phyloP scores from a whole-genome alignment of 1,284 basidiomycete species.

The Austroboletus olivaceoglutinosus region DNA sequence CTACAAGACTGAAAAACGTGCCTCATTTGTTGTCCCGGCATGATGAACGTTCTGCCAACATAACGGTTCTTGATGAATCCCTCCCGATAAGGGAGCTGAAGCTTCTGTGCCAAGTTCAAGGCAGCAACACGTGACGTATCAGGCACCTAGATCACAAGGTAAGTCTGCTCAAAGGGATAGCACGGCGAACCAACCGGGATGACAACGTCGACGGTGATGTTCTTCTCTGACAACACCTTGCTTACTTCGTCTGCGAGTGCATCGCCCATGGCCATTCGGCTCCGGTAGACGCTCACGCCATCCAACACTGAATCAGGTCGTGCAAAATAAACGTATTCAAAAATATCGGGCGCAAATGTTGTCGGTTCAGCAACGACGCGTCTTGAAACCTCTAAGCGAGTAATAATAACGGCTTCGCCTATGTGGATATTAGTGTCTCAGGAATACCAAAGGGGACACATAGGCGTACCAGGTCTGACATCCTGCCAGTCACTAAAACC shows the following conservation, averaged over 20 bases:
- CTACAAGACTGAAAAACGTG: conserved; percentile 22
- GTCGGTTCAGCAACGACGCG: conserved; percentile 70
- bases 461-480: conserved; percentile 75
- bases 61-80: conserved; percentile 99
- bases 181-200: conserved; percentile 70
- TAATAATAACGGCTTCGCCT: conserved; percentile 97
- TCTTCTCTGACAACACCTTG: conserved; percentile 67
- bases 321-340: conserved; percentile 99
- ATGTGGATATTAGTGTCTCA: conserved; percentile 5
- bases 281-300: conserved; percentile 95
- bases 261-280: conserved; percentile 99
- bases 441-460: neutral
- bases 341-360: conserved; percentile 96
- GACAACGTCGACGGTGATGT: conserved; percentile 86
- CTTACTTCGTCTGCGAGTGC: conserved; percentile 87
- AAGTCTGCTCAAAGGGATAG: conserved; percentile 5
- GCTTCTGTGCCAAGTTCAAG: conserved; percentile 89
- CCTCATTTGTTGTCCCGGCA: conserved; percentile 97
- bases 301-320: conserved; percentile 98
- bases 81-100: conserved; percentile 92
- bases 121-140: conserved; percentile 97
- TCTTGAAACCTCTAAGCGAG: conserved; percentile 70
- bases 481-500: conserved; percentile 94
- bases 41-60: conserved; percentile 98
- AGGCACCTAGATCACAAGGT: conserved; percentile 61